Base-by-base conservation (phyloP, 352 stramenopile species). In the Phytophthora pistaciae region DNA sequence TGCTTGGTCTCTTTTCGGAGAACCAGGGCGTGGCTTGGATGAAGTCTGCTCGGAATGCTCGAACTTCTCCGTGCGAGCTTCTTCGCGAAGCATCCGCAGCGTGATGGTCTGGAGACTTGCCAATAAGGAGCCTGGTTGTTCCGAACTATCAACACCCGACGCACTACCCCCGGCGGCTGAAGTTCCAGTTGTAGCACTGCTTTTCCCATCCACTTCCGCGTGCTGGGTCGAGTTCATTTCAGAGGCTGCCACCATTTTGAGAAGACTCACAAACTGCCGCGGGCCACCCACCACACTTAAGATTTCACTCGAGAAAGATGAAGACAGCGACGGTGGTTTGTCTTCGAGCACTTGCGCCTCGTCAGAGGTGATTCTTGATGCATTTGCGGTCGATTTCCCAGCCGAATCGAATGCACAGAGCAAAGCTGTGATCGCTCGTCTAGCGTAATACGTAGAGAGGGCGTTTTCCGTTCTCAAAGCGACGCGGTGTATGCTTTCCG, bases 161-260 rank as follows among this genome's bases (percentile, higher is more conserved):
- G 46, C 60, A 31, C 29, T 27, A 42, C 40, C 42, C 54, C 46
- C 53, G 50, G 54, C 38, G n/a, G 5, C 36, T 29, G 9, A 16
- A 18, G 25, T 44, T 7, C 16, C 68, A 11, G n/a, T 53, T 36
- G 21, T 54, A 56, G 48, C 44, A 2, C 25, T 33, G 46, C 3
- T 16, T 38, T 50, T 66, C 27, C 46, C 16, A 33, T 77, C 71
- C 2, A 60, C 56, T 10, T 77, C 67, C 4, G 48, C 11, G 49
- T 56, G 52, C 6, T 77, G 59, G 0, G 31, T 58, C 20, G 87
- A 88, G 18, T 85, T 83, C 82, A 94, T 92, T 72, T 94, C 87
- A 0, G 89, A 93, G 1, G 87, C 90, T 29, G 81, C 89, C 13
- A 94, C 83, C 13, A 97, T 82, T 55, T 96, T 97, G 18, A 97